A percentile compares a stretch with the other conserved stretches of the same genome.
phyloP scores from a whole-genome alignment of 1,284 basidiomycete genomes.

The Filobasidium uniguttulatum region DNA sequence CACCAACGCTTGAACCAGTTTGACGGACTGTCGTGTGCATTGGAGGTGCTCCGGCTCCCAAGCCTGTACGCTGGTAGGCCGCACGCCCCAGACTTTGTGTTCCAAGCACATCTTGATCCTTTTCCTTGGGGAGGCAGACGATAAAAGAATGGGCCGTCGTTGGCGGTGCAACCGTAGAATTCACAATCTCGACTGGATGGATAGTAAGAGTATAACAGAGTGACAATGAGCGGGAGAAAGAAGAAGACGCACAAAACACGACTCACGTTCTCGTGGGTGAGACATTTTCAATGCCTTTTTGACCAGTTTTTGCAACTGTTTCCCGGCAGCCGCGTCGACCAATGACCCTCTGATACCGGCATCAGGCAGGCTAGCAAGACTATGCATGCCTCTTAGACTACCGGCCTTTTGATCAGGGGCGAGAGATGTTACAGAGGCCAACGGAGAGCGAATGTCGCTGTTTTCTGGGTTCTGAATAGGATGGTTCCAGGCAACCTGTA shows the following conservation, averaged over 20 bases:
- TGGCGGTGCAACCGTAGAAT: slow-evolving; percentile 75
- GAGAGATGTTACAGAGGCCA: not conserved
- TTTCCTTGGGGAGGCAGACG: slow-evolving; percentile 43
- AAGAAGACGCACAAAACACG: too few species aligned
- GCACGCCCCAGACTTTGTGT: not conserved
- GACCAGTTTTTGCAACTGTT: slow-evolving; percentile 58
- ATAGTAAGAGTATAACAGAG: too few species aligned
- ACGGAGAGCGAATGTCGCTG: slow-evolving; percentile 32
- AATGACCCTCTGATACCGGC: slow-evolving; percentile 48
- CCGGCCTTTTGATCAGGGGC: slow-evolving; percentile 27
- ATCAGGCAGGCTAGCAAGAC: slow-evolving; percentile 3
- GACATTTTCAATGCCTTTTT: slow-evolving; percentile 74
- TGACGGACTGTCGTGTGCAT: too few species aligned
- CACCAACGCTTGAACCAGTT: too few species aligned
- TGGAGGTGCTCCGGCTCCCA: too few species aligned
- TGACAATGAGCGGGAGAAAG: too few species aligned
- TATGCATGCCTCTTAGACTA: too few species aligned
- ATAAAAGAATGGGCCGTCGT: slow-evolving; percentile 87
- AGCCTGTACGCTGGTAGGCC: too few species aligned
- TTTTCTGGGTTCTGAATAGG: slow-evolving; percentile 6
- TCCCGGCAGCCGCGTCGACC: not conserved
- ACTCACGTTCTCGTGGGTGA: slow-evolving; percentile 26
- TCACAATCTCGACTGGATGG: slow-evolving; percentile 89
- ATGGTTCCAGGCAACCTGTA: too few species aligned
- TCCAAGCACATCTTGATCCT: too few species aligned